Percentiles rank a stretch among this genome's conserved stretches.
Evolutionary conservation across 768 basidiomycete genomes (phyloP).

Genomic region (Phaeolepiota aurea): DNA sequence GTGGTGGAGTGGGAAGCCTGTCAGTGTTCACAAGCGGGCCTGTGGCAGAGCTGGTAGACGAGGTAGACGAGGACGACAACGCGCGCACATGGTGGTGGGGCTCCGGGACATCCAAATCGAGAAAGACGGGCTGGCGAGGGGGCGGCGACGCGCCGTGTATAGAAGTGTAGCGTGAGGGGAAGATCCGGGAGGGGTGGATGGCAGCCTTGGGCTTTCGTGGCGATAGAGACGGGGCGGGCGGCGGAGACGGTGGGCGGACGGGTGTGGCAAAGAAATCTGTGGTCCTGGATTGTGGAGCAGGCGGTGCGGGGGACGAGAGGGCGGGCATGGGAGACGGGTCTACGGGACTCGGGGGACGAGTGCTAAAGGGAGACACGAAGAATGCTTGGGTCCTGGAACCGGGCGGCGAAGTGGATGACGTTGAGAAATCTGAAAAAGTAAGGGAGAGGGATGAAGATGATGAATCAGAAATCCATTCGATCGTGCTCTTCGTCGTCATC

Average conservation of each 20-base stretch:
- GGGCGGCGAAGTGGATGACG: slow-evolving; percentile 7
- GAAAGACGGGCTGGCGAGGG: not conserved
- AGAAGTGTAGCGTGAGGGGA: slow-evolving; percentile 30
- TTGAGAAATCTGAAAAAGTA: slow-evolving; percentile 28
- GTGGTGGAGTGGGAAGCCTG: slow-evolving; percentile 17
- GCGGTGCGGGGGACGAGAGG: slow-evolving; percentile 5
- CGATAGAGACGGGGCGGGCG: slow-evolving; percentile 5
- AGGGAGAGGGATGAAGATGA: slow-evolving; percentile 27
- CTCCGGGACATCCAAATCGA: slow-evolving; percentile 5
- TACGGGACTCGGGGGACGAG: slow-evolving; percentile 14
- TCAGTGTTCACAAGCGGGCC: slow-evolving; percentile 6
- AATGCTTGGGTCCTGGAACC: slow-evolving; percentile 39
- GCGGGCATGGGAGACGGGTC: not conserved
- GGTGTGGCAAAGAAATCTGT: slow-evolving; percentile 21
- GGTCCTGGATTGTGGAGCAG: slow-evolving; percentile 15
- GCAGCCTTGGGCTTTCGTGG: slow-evolving; percentile 1
- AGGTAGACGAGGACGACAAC: slow-evolving; percentile 12
- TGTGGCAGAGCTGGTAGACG: slow-evolving; percentile 14
- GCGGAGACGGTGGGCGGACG: slow-evolving; percentile 14
- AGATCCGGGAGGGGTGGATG: slow-evolving; percentile 22
- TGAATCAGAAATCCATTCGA: too few relatives aligned
- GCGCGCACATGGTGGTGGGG: too few relatives aligned
- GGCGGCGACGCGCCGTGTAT: too few relatives aligned
- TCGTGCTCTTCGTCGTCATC: too few relatives aligned
- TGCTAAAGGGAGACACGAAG: slow-evolving; percentile 36